Percentiles rank a stretch among this genome's conserved stretches.
Evolutionary conservation across 225 moss, liverwort and hornwort species (phyloP).

Genomic region (Pseudisothecium myosuroides): DNA sequence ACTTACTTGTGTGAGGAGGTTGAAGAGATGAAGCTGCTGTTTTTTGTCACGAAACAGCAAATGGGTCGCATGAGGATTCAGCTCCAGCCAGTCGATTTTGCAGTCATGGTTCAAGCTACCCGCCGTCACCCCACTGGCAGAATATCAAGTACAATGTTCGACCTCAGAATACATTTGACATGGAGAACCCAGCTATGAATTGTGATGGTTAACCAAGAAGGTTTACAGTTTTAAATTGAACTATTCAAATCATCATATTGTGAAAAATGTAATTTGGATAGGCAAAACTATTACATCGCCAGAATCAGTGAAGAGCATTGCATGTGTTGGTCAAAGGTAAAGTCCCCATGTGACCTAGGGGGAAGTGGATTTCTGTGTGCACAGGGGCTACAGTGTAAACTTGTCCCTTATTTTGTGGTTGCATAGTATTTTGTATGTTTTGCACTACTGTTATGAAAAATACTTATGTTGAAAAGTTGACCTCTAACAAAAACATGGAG

Average conservation of each 20-base stretch:
- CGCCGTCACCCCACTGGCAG: slow-evolving; percentile 64
- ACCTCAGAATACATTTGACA: background rate
- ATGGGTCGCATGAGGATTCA: slow-evolving; percentile 69
- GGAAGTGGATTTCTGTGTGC: background rate
- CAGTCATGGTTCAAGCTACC: slow-evolving; percentile 66
- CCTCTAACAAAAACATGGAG: too few species aligned
- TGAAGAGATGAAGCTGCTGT: slow-evolving; percentile 80
- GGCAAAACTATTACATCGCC: too few species aligned
- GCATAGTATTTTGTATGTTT: background rate
- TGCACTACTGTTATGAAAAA: background rate
- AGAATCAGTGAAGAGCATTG: background rate
- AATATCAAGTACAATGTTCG: background rate
- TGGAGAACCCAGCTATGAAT: background rate
- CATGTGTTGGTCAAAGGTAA: too few species aligned
- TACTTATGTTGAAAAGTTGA: background rate
- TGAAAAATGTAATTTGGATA: too few species aligned
- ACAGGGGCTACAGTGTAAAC: too few species aligned
- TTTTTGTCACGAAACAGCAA: slow-evolving; percentile 84
- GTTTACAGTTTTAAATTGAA: background rate
- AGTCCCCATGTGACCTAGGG: background rate
- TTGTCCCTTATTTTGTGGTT: background rate
- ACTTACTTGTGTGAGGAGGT: slow-evolving; percentile 56
- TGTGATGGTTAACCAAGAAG: background rate
- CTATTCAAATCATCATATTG: background rate
- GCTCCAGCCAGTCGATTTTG: slow-evolving; percentile 91